Base-by-base conservation (phyloP, 306 rosid species). In the Inga leiocalycina region DNA sequence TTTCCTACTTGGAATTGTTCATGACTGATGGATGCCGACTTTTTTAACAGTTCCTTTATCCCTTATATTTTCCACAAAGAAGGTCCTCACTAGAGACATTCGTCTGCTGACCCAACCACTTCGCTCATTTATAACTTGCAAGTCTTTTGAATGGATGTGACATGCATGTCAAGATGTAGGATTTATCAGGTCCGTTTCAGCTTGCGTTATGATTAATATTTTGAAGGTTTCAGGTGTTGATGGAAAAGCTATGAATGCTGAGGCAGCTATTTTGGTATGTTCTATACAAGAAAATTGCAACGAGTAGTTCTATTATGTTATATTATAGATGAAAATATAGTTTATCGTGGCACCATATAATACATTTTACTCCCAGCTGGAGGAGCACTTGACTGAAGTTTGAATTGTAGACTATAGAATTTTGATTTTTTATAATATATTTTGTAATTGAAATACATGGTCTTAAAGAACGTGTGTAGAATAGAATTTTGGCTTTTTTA, bases 111-210 rank as follows among this genome's bases (percentile, higher is more conserved):
- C 92, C 13, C 96, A 92, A 83, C 92, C 93, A 56, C 84, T 96
- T 7, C 93, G 91, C 20, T 84, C 90, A 77, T 96, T 96, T 92
- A 56, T 92, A 86, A 92, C 97, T 93, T 68, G 99, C 91, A 87
- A 87, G 97, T 84, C 76, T 39, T 85, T 79, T 77, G 64, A 68
- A 39, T 17, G 72, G 46, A 20, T 19, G 20, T 69, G 14, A 3
- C 20, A 32, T 61, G 41, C 17, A 16, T 67, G 74, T 59, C 70
- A 59, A 30, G 30, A 52, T 52, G 17, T 52, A 51, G 24, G n/a
- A 57, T 48, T 82, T 79, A 0, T 20, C 49, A 62, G n/a, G 17
- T 68, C 13, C 17, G 61, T 32, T 49, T 56, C 64, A 5, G 48
- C 84, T 56, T 49, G 32, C 65, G 82, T 30, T 69, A 19, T 84